Conservation (phyloP, 139 green algal species). For the Coelastrella sp. region DNA sequence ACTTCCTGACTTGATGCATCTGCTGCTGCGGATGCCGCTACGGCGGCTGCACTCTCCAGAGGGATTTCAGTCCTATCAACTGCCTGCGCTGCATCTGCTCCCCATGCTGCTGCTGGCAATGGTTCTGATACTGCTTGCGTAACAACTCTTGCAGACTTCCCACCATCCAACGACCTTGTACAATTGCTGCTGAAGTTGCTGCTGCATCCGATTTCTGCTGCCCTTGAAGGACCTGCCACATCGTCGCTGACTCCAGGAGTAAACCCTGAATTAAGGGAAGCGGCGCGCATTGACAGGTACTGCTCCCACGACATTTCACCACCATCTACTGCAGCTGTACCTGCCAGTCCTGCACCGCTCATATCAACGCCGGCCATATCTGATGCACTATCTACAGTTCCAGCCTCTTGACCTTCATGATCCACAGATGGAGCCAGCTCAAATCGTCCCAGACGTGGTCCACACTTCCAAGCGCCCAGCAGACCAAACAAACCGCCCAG, state of each 20-base stretch:
- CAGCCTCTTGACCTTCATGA: neutral
- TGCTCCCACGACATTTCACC: neutral
- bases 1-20: neutral
- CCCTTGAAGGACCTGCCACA: too few relatives aligned
- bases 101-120: too few relatives aligned
- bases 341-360: neutral
- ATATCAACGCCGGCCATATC: neutral
- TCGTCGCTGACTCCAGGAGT: too few relatives aligned
- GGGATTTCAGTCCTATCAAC: neutral
- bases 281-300: neutral
- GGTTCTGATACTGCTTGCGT: too few relatives aligned
- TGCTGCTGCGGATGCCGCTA: too few relatives aligned
- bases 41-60: too few relatives aligned
- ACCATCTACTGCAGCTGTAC: neutral
- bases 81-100: neutral
- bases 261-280: too few relatives aligned
- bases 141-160: too few relatives aligned
- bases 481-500: slow-evolving; percentile 59
- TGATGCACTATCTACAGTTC: neutral
- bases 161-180: too few relatives aligned
- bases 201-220: too few relatives aligned
- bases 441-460: slow-evolving; percentile 62
- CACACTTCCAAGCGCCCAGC: slow-evolving; percentile 50
- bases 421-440: slow-evolving; percentile 42
- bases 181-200: too few relatives aligned